Percentiles rank a stretch among this genome's conserved stretches.
Evolutionary conservation across 805 yeast species (phyloP).

Genomic region (Nakazawaea wyomingensis): DNA sequence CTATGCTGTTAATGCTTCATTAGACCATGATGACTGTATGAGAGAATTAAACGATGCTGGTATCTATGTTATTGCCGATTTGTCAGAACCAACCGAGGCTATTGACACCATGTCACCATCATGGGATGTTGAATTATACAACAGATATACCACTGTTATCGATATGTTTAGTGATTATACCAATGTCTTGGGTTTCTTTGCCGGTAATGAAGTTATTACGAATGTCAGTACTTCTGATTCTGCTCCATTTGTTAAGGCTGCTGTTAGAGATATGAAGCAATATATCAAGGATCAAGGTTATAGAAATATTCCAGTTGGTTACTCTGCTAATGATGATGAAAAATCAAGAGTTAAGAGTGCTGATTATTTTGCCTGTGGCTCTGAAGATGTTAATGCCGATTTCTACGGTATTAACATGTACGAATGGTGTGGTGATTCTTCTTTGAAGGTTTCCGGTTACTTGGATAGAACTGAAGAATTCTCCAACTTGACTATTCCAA

Average conservation of each 20-base stretch:
- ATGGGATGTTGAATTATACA: slow-evolving; percentile 59
- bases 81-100: slow-evolving; percentile 60
- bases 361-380: slow-evolving; percentile 76
- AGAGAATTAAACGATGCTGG: slow-evolving; percentile 62
- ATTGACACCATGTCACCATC: slow-evolving; percentile 57
- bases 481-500: slow-evolving; percentile 60
- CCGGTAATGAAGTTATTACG: slow-evolving; percentile 83
- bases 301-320: slow-evolving; percentile 74
- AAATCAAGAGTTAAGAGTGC: slow-evolving; percentile 63
- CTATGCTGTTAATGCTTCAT: slow-evolving; percentile 61
- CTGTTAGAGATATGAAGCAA: slow-evolving; percentile 69
- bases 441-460: slow-evolving; percentile 60
- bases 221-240: slow-evolving; percentile 61
- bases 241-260: slow-evolving; percentile 80
- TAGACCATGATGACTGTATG: slow-evolving; percentile 71
- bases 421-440: slow-evolving; percentile 77
- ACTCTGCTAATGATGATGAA: slow-evolving; percentile 74
- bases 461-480: slow-evolving; percentile 59
- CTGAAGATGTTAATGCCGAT: slow-evolving; percentile 57
- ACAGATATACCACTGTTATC: slow-evolving; percentile 65
- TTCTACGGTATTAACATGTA: slow-evolving; percentile 88
- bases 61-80: slow-evolving; percentile 75
- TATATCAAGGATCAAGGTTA: slow-evolving; percentile 58
- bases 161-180: slow-evolving; percentile 66
- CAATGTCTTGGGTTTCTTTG: slow-evolving; percentile 76